Evolutionary conservation across 2,329 filamentous ascomycete genomes (phyloP), one percentile per base, ranked within the genome.

Genomic region (Alternaria incomplexa): DNA sequence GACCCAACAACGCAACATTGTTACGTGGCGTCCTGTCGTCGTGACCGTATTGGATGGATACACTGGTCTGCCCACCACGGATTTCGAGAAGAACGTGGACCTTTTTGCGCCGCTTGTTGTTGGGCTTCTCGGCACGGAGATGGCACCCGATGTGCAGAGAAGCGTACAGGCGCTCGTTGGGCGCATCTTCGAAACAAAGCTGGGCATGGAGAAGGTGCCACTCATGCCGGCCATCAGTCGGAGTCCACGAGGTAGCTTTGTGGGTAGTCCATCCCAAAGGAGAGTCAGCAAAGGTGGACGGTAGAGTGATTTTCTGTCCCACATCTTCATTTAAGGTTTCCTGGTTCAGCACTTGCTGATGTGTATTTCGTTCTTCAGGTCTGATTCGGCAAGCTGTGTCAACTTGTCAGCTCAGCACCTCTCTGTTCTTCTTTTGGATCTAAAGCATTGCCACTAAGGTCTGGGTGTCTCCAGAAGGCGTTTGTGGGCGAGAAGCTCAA

Each of bases 11-110:
- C 88, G 96, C 59, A 99, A 99, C 80, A 97, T 99, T 58, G 88
- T 96, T 25, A 97, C 96, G 0, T 99, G 96, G 96, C 87, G 96
- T 17, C 96, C 96, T 0, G 96, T 99, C 0, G 96, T 99, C 2
- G 93, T 99, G 17, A 96, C 97, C 76, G 96, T 99, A 9, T 85
- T 99, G 10, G 95, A 99, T 75, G 96, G 96, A 1, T 98, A 95
- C 78, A 90, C 90, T 0, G 90, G 89, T 7, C 97, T 98, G 82
- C 92, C 93, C 0, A 85, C 88, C 17, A 86, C 89, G 23, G 92
- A 92, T 46, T 99, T 99, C 73, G 87, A 88, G 57, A 89, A 90
- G 61, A 90, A 98, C 72, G 87, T 97, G 8, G 85, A 88, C 48
- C 89, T 89, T 4, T 98, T 99, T 79, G 97, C 97, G 75, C 93